Base-by-base conservation (phyloP, 2,329 filamentous ascomycete genomes). In the Tolypocladium inflatum region DNA sequence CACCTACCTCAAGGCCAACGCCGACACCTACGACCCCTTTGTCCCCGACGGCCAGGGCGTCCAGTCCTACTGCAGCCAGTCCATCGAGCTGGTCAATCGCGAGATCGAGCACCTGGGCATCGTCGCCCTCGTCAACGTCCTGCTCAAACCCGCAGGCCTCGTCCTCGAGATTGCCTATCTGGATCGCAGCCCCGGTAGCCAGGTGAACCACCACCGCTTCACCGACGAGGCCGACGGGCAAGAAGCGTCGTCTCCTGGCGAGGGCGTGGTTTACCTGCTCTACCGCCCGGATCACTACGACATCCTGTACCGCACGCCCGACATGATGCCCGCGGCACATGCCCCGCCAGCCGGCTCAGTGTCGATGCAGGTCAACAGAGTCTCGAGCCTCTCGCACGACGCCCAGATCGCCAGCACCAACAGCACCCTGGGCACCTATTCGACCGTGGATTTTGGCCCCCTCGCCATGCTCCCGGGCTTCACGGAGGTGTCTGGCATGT, bases 81-180 rank as follows among this genome's bases (percentile, higher is more conserved):
- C 81, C 60, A 85, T 97, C 62, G 88, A 96, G 69, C 84, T 88
- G 0, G 80, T 87, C 19, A 82, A 87, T 64, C 84, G 86, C 55
- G 93, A 97, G 74, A 96, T 97, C 62, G 94, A 99, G 65, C 86
- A 97, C 66, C 77, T 96, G n/a, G 90, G 90, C 50, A 80, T 97
- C 61, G 84, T 84, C 60, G 84, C 90, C 2, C 78, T 97, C 55
- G 83, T 88, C 61, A 86, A 93, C 62, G 82, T 91, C 33, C 80
- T 97, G 4, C 83, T 97, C 62, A 87, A 90, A 67, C 89, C 88
- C 9, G 86, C 87, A 55, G 85, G 86, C 19, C 84, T 97, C 62
- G 85, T 87, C 5, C 82, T 97, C 23, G 91, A 97, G 68, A 89
- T 97, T 61, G 85, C 91, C 57, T 97, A 97, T 69, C 83, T 99